Conservation (phyloP, 78 protist genomes). For the Dictyostelium purpureum region DNA sequence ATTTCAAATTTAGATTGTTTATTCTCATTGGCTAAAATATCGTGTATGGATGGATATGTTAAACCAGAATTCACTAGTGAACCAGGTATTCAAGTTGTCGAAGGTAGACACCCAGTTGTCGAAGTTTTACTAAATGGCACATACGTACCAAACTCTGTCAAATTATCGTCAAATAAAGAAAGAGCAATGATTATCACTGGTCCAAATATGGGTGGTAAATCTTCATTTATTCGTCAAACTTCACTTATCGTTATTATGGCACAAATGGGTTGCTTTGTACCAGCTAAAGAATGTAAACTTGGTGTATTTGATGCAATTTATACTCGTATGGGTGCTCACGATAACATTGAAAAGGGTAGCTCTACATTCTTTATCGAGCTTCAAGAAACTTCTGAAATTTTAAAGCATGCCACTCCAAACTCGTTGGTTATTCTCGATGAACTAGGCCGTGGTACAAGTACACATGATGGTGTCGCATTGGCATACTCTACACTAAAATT, state of each 20-base stretch:
- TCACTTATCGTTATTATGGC: constrained; percentile 90
- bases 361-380: constrained; percentile 95
- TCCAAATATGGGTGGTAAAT: constrained; percentile 97
- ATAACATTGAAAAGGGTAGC: constrained; percentile 80
- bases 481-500: constrained; percentile 88
- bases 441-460: constrained; percentile 96
- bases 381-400: constrained; percentile 86
- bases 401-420: constrained; percentile 75
- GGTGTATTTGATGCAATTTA: constrained; percentile 88
- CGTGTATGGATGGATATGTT: constrained; percentile 35
- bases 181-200: constrained; percentile 87
- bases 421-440: constrained; percentile 96
- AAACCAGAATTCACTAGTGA: constrained; percentile 40
- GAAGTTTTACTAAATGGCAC: constrained; percentile 5
- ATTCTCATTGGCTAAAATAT: constrained; percentile 25
- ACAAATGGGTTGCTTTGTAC: constrained; percentile 96
- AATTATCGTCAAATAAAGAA: neutral
- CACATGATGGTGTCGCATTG: constrained; percentile 96
- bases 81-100: constrained; percentile 29
- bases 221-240: constrained; percentile 66
- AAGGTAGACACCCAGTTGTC: constrained; percentile 83
- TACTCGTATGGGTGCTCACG: constrained; percentile 95
- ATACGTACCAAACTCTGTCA: constrained; percentile 71
- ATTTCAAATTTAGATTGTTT: constrained; percentile 68
- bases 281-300: constrained; percentile 76